Percentiles rank a stretch among this genome's conserved stretches.
phyloP scores from a whole-genome alignment of 2,329 filamentous ascomycete species.

The Raffaelea arxii region DNA sequence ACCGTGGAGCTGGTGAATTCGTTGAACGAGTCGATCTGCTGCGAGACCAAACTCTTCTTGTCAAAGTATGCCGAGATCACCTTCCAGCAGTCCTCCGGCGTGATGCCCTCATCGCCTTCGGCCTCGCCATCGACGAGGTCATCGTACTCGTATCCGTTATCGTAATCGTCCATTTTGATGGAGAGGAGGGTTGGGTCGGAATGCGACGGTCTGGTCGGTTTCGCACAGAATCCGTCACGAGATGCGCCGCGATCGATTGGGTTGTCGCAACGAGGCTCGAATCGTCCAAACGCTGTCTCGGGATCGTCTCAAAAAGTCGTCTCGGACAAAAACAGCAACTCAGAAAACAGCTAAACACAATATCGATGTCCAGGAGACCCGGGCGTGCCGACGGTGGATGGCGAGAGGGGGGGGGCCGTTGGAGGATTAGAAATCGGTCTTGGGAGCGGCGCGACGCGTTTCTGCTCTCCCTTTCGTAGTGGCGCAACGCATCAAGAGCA shows the following conservation, averaged over 20 bases:
- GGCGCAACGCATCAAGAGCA: constrained; percentile 11
- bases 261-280: too few relatives aligned
- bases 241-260: too few relatives aligned
- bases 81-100: constrained; percentile 95
- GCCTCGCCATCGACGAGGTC: constrained; percentile 53
- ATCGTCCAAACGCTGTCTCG: too few relatives aligned
- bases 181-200: too few relatives aligned
- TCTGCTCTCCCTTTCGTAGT: constrained; percentile 6
- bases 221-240: too few relatives aligned
- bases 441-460: constrained; percentile 12
- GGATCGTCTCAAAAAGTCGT: too few relatives aligned
- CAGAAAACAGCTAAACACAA: too few relatives aligned
- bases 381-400: too few relatives aligned
- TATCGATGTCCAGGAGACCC: too few relatives aligned
- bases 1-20: constrained; percentile 93
- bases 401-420: neutral
- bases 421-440: constrained; percentile 4
- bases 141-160: constrained; percentile 35
- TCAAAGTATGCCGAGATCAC: constrained; percentile 98
- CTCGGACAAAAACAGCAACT: too few relatives aligned
- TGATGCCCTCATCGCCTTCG: constrained; percentile 66
- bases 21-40: constrained; percentile 97
- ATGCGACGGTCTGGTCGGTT: too few relatives aligned
- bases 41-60: constrained; percentile 86
- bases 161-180: constrained; percentile 48